These are phyloP conservation scores for Fusarium sp. DNA, from an alignment of 2,329 filamentous ascomycete genomes.

Conservation along the genomic window DNA sequence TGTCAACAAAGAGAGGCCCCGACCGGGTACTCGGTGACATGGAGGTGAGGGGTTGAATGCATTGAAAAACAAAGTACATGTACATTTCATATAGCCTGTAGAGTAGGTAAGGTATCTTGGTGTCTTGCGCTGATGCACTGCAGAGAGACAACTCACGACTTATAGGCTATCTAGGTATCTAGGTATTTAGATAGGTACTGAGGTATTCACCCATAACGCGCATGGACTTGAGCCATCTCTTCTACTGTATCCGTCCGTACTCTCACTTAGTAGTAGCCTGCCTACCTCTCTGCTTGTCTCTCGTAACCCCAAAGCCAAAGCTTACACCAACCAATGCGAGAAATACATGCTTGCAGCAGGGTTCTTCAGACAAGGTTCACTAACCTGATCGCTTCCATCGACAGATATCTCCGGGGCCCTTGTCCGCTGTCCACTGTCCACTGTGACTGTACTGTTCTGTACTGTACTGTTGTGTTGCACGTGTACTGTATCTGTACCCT, in stretches of 20 bases:
- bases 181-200: too few relatives aligned
- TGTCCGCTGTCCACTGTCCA: background rate
- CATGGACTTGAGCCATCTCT: conserved; percentile 13
- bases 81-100: background rate
- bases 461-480: background rate
- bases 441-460: background rate
- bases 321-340: conserved; percentile 1
- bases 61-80: background rate
- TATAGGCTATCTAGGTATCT: background rate
- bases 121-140: background rate
- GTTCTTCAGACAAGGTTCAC: background rate
- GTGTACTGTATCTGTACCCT: background rate
- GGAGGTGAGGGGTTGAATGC: conserved; percentile 12
- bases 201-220: background rate
- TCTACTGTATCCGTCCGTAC: background rate
- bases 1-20: background rate
- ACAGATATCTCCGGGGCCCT: background rate
- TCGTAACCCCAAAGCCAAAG: background rate
- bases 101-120: background rate
- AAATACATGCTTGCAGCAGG: conserved; percentile 6
- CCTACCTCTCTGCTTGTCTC: background rate
- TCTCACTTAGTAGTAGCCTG: background rate
- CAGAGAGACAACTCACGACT: background rate
- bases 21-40: conserved; percentile 30
- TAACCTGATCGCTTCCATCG: background rate